phyloP scores from a whole-genome alignment of 2,329 filamentous ascomycete genomes.

The Penicillium brasilianum region DNA sequence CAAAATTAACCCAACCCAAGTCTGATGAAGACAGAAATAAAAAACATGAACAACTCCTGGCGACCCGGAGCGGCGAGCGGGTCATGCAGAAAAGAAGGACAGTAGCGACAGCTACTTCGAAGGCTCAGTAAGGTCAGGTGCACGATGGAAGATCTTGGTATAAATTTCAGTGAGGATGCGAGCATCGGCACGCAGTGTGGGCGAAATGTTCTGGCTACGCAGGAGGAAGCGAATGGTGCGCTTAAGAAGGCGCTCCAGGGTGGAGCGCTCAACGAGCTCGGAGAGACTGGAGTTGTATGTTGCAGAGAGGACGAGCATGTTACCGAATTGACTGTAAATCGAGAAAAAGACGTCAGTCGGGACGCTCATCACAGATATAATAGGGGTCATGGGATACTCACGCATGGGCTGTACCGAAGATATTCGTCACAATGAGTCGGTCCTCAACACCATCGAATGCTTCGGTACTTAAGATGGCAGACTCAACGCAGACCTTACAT shows the following conservation, averaged over 20 bases:
- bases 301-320: conserved; percentile 86
- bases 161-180: conserved; percentile 68
- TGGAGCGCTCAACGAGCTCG: conserved; percentile 60
- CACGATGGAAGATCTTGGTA: conserved; percentile 49
- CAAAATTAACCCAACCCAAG: background rate
- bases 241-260: conserved; percentile 65
- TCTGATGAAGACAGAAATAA: background rate
- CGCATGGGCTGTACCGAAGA: conserved; percentile 95
- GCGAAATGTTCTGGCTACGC: conserved; percentile 72
- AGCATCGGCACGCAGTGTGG: conserved; percentile 74
- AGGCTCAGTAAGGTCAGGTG: conserved; percentile 17
- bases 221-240: conserved; percentile 79
- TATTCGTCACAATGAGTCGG: conserved; percentile 87
- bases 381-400: conserved; percentile 60
- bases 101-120: background rate
- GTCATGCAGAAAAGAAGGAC: background rate
- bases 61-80: background rate
- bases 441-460: conserved; percentile 70
- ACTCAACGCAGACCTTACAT: conserved; percentile 68
- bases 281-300: conserved; percentile 72
- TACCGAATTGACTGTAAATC: conserved; percentile 85
- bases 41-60: background rate
- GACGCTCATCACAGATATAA: background rate
- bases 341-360: background rate
- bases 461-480: conserved; percentile 81